Base-by-base conservation (phyloP, 768 basidiomycete genomes). In the Suillus placidus region DNA sequence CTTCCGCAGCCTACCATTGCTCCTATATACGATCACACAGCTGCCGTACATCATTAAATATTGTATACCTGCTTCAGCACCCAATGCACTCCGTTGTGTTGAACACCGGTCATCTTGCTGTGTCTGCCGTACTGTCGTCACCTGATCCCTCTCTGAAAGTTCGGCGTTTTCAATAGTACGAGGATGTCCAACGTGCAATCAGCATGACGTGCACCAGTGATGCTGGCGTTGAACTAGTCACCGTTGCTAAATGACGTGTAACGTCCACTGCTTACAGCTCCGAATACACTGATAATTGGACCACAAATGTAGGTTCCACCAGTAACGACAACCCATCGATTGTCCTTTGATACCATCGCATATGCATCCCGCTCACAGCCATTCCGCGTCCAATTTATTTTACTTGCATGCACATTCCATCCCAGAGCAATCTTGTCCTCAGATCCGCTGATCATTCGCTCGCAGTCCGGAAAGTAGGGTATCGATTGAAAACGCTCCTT, bases 21-120 rank as follows among this genome's bases (percentile, higher is more conserved):
- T 10, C 85, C 88, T 47, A 75, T 88, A 64, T 90, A 86, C 76
- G 89, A 92, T 74, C 90, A 91, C 69, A 75, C 79, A 63, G 73
- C 75, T 61, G 79, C 72, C 60, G 76, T 65, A 14, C 77, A 76
- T 63, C 75, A 76, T 57, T 76, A 72, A 57, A 30, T 35, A 20
- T 23, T 42, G 64, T 65, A 65, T 42, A 60, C 58, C 18, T 60
- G 26, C 42, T 61, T n/a, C 62, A 42, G 37, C 16, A 23, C 4
- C 37, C 52, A 63, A 63, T 63, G 26, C 49, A 63, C 40, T 40
- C 9, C 54, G 2, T 32, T 18, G 34, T 35, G 52, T 58, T 12
- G 32, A 62, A 2, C 32, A 35, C 16, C 6, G 6, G 61, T 16
- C 60, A 61, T 61, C 43, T 40, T 14, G 26, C 14, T 52, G 23